Percentiles rank a stretch among this genome's conserved stretches.
These are phyloP conservation scores for Rhizopus sp. DNA, from an alignment of 371 early-diverging fungal genomes.

Conservation along the genomic window DNA sequence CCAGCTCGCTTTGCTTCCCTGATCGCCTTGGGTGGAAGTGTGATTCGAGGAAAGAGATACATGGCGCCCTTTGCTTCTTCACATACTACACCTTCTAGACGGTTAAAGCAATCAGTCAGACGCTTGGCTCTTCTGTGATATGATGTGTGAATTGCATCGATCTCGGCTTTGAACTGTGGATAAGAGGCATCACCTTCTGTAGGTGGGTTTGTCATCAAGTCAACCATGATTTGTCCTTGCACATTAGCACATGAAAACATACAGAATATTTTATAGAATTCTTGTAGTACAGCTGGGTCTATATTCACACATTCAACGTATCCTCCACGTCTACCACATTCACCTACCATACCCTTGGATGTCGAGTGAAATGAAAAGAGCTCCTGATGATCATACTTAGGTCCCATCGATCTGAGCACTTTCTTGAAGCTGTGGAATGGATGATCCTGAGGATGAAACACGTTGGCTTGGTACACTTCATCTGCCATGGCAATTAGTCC, in stretches of 20 bases:
- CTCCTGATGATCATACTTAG: conserved; percentile 49
- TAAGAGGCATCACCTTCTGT: conserved; percentile 78
- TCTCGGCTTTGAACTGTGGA: conserved; percentile 72
- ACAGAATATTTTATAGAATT: conserved; percentile 93
- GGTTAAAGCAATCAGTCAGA: conserved; percentile 79
- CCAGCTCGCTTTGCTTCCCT: conserved; percentile 66
- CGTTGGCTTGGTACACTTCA: conserved; percentile 95
- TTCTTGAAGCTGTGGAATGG: conserved; percentile 95
- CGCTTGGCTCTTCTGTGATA: conserved; percentile 77
- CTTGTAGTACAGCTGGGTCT: conserved; percentile 70
- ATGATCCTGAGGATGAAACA: conserved; percentile 71
- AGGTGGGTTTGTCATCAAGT: conserved; percentile 94
- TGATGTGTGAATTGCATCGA: conserved; percentile 77
- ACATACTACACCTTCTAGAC: conserved; percentile 86
- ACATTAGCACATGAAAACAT: conserved; percentile 91
- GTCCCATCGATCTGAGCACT: conserved; percentile 46
- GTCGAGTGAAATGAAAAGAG: conserved; percentile 94
- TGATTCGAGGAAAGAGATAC: conserved; percentile 93
- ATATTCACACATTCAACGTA: conserved; percentile 94
- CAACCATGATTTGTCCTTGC: conserved; percentile 84
- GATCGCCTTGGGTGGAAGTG: conserved; percentile 73
- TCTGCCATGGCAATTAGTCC: conserved; percentile 85
- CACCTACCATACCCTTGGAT: conserved; percentile 98
- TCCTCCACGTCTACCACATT: conserved; percentile 97
- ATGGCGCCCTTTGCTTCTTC: conserved; percentile 90